Evolutionary conservation across 2,329 filamentous ascomycete genomes (phyloP).

Genomic region (Talaromyces rugulosus): DNA sequence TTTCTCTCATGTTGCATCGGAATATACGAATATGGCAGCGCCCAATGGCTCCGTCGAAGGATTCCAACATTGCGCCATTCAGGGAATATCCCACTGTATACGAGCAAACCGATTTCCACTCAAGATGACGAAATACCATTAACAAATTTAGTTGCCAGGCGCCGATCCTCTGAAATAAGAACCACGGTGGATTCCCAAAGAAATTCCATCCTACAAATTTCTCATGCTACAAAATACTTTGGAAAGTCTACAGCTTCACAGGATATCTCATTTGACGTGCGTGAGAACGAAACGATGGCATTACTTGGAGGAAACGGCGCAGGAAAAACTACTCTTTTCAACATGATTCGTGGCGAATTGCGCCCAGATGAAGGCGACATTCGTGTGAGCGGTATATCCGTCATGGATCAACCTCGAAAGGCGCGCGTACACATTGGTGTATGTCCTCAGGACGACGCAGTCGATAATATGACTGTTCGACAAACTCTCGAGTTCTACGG

Average conservation of each 20-base stretch:
- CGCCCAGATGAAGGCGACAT: slow-evolving; percentile 75
- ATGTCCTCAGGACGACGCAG: slow-evolving; percentile 81
- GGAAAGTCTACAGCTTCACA: slow-evolving; percentile 75
- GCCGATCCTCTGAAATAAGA: neutral
- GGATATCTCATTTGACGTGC: slow-evolving; percentile 78
- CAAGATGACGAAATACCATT: slow-evolving; percentile 34
- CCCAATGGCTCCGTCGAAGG: neutral
- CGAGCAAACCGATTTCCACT: slow-evolving; percentile 39
- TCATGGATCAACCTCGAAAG: slow-evolving; percentile 65
- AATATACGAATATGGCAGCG: neutral
- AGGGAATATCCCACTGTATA: neutral
- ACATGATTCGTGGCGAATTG: slow-evolving; percentile 82
- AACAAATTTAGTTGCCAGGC: slow-evolving; percentile 26
- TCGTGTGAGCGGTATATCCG: slow-evolving; percentile 71
- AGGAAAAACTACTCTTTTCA: slow-evolving; percentile 87
- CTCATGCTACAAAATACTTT: slow-evolving; percentile 77
- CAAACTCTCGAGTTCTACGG: slow-evolving; percentile 90
- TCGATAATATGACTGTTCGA: slow-evolving; percentile 84
- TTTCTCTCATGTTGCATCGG: neutral
- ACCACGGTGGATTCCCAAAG: slow-evolving; percentile 29
- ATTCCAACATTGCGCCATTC: neutral
- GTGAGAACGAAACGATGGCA: slow-evolving; percentile 78
- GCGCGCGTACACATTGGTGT: slow-evolving; percentile 81
- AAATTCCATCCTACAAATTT: slow-evolving; percentile 68
- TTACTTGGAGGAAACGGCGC: slow-evolving; percentile 87